phyloP scores from a whole-genome alignment of 2,329 filamentous ascomycete species.

The Blastomyces parvus region DNA sequence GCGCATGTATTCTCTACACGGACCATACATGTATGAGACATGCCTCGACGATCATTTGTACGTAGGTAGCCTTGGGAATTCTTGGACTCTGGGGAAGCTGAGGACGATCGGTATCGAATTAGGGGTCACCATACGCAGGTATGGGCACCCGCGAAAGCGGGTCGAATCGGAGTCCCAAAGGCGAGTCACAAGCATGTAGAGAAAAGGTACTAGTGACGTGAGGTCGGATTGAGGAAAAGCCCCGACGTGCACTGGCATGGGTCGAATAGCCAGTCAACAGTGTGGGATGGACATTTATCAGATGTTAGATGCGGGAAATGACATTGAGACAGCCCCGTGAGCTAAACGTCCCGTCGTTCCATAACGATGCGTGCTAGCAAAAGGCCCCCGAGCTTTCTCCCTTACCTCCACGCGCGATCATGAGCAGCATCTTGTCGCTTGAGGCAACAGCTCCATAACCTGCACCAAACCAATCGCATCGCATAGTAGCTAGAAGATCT shows the following conservation, averaged over 20 bases:
- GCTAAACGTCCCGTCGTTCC: neutral
- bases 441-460: neutral
- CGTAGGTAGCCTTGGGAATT: neutral
- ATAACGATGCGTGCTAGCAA: neutral
- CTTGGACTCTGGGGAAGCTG: neutral
- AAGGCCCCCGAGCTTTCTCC: neutral
- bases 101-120: neutral
- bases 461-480: neutral
- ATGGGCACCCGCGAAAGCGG: neutral
- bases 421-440: neutral
- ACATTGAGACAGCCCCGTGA: neutral
- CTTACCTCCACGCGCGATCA: neutral
- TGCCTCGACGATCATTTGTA: neutral
- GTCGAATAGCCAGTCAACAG: neutral
- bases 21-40: conserved; percentile 1
- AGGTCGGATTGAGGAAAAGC: neutral
- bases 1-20: neutral
- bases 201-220: neutral
- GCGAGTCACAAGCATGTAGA: neutral
- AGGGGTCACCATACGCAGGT: neutral
- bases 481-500: neutral
- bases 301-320: neutral
- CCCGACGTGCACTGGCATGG: neutral
- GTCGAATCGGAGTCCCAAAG: neutral
- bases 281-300: neutral